These are phyloP conservation scores for Sphaceloma murrayae DNA, from an alignment of 2,329 filamentous ascomycete genomes.

Conservation along the genomic window DNA sequence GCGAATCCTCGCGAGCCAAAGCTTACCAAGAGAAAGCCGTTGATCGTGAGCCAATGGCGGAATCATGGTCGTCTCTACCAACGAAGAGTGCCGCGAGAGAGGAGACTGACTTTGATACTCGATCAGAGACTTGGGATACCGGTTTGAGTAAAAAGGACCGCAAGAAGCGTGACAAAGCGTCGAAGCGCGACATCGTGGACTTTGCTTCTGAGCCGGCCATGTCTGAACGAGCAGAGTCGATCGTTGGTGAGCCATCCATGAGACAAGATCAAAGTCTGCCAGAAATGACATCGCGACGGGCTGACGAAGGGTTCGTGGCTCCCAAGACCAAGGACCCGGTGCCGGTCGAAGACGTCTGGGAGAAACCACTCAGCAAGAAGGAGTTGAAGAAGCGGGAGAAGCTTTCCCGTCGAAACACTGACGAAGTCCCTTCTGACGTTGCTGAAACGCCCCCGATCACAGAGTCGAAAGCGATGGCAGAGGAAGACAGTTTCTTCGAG, in stretches of 20 bases:
- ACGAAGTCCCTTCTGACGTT: constrained; percentile 1
- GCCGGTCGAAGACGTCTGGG: constrained; percentile 26
- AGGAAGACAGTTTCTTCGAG: constrained; percentile 13
- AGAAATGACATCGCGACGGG: neutral
- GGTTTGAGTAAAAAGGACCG: constrained; percentile 14
- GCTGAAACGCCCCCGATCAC: neutral
- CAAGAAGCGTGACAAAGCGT: constrained; percentile 13
- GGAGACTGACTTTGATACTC: constrained; percentile 9
- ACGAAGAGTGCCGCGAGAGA: neutral
- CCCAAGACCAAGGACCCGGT: neutral
- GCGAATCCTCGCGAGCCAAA: constrained; percentile 9
- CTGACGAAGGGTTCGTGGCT: neutral
- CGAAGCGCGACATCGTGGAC: constrained; percentile 6
- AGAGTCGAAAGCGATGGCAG: neutral
- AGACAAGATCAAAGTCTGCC: constrained; percentile 3
- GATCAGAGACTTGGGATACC: constrained; percentile 12
- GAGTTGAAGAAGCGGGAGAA: constrained; percentile 34
- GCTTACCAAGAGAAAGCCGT: neutral
- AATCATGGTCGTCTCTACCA: constrained; percentile 1
- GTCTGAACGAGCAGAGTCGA: constrained; percentile 6
- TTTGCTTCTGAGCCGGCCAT: constrained; percentile 10
- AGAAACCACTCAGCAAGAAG: constrained; percentile 27
- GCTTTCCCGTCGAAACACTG: constrained; percentile 13
- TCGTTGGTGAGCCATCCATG: constrained; percentile 19
- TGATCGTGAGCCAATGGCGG: neutral